phyloP scores from a whole-genome alignment of 495 filamentous ascomycete species.

The Astrothelium subdiscretum region DNA sequence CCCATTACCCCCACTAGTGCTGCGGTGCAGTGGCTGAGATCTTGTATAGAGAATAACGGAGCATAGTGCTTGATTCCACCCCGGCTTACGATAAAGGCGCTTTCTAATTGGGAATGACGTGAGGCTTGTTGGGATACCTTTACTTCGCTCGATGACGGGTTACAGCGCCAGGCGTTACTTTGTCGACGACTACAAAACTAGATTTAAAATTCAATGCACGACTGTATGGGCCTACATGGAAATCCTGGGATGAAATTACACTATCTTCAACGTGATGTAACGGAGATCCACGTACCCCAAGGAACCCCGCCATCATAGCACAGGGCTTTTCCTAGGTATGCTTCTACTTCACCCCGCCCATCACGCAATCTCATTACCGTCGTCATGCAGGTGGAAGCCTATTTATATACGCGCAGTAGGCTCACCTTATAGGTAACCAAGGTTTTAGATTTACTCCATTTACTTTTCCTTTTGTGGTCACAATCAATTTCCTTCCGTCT shows the following conservation, averaged over 20 bases:
- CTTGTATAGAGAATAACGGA: slow-evolving; percentile 13
- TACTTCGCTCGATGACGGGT: not conserved
- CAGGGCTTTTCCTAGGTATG: not conserved
- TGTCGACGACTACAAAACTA: not conserved
- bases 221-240: not conserved
- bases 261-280: not conserved
- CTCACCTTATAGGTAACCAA: not conserved
- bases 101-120: not conserved
- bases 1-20: not conserved
- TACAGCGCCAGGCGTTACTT: not conserved
- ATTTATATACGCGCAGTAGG: not conserved
- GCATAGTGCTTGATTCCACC: slow-evolving; percentile 11
- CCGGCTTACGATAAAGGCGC: not conserved
- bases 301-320: not conserved
- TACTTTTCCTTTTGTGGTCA: not conserved
- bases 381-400: not conserved
- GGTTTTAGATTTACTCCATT: not conserved
- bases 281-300: not conserved
- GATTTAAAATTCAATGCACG: not conserved
- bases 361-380: not conserved
- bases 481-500: not conserved
- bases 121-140: not conserved
- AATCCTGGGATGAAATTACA: not conserved
- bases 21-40: slow-evolving; percentile 9
- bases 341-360: not conserved